Evolutionary conservation across 1,139 yeast species (phyloP).

Genomic region (Yamadazyma trypodendri): DNA sequence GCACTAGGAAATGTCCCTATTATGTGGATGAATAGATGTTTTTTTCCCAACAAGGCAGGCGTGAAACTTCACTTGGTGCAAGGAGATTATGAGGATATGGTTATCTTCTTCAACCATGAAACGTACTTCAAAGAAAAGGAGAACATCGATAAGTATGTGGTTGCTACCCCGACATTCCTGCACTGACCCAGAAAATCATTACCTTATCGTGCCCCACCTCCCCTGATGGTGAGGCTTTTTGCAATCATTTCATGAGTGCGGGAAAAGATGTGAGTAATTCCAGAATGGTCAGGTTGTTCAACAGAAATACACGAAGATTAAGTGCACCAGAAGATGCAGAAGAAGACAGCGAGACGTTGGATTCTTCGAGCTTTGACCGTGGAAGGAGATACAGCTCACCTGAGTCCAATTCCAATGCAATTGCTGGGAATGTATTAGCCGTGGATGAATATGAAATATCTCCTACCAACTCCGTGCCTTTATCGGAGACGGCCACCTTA

Average conservation of each 20-base stretch:
- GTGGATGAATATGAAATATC: conserved; percentile 6
- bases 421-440: background rate
- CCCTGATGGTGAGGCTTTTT: conserved; percentile 1
- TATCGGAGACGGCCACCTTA: conserved; percentile 28
- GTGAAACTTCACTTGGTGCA: background rate
- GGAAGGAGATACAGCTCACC: conserved; percentile 3
- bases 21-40: no score
- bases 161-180: background rate
- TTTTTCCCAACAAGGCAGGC: no score
- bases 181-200: no score
- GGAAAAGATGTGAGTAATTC: background rate
- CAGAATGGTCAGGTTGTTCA: background rate
- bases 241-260: conserved; percentile 2
- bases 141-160: background rate
- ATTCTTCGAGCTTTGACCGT: background rate
- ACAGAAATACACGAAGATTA: background rate
- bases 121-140: background rate
- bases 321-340: background rate
- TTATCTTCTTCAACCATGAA: background rate
- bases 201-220: no score
- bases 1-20: no score
- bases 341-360: background rate
- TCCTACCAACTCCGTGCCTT: conserved; percentile 16
- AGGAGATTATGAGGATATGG: background rate
- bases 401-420: background rate